Evolutionary conservation across 208 protist species (phyloP), one percentile per base, ranked within the genome.

Genomic region (Zelonia costaricensis): DNA sequence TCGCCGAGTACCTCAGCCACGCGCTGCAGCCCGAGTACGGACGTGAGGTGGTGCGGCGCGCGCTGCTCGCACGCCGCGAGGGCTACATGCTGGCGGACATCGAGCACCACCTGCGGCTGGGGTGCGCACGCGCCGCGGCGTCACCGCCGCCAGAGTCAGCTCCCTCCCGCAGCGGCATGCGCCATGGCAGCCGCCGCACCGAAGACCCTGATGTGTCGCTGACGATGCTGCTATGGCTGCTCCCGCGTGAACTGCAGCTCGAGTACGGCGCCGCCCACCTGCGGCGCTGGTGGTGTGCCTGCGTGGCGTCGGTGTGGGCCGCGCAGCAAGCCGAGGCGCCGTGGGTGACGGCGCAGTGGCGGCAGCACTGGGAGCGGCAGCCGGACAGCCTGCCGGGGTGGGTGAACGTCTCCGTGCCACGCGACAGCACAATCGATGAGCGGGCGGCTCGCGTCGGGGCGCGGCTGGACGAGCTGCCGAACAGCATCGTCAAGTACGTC

Each of bases 261-360:
- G 76, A 82, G 62, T 69, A 73, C 38, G 76, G 76, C 20, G 54
- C 65, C 22, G 52, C 54, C n/a, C 76, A 78, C 35, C 62, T 77
- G 40, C 69, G 70, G 15, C 67, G 60, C 28, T 69, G 64, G 56
- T 82, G 76, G 76, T 70, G 60, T 39, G 33, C 61, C 42, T 82
- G 76, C 38, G 70, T 70, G 23, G 61, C 72, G 30, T 33, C 33
- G 28, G 58, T 69, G 16, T 35, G 31, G 42, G 45, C 45, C 7
- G 54, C 55, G 42, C 56, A 74, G 47, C 44, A 45, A 22, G 23
- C 27, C 18, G 53, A 76, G 46, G 30, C 57, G 59, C 49, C 44
- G 46, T 73, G 65, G 65, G 27, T 67, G 42, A 18, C 64, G 22
- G 38, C 54, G 58, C 69, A 66, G 62, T 73, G 71, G 61, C 65